phyloP scores from a whole-genome alignment of 2,329 filamentous ascomycete genomes.

The Amphichorda felina region DNA sequence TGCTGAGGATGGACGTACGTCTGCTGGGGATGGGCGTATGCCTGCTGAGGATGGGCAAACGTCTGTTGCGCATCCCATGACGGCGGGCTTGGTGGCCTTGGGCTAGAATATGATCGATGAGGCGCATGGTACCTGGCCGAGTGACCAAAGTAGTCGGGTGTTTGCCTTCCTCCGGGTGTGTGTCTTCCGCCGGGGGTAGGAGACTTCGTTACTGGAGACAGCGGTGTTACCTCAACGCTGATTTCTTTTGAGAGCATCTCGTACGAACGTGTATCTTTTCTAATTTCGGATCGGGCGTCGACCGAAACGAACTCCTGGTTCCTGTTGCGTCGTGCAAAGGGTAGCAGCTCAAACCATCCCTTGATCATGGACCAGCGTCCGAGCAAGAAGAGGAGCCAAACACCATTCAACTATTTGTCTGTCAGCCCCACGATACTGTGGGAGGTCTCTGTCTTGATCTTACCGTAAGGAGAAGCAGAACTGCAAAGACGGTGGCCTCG shows the following conservation, averaged over 20 bases:
- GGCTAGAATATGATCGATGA: conserved; percentile 42
- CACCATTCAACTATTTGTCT: conserved; percentile 55
- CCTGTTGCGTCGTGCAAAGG: conserved; percentile 30
- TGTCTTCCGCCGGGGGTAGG: no score
- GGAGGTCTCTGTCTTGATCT: conserved; percentile 18
- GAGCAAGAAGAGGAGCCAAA: conserved; percentile 76
- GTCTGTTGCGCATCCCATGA: conserved; percentile 26
- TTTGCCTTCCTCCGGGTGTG: conserved; percentile 32
- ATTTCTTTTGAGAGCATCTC: conserved; percentile 63
- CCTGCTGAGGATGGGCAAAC: no score
- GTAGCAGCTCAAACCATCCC: conserved; percentile 65
- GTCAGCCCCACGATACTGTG: not conserved
- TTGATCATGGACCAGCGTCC: conserved; percentile 74
- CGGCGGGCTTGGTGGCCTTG: conserved; percentile 30
- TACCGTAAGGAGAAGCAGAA: conserved; percentile 72
- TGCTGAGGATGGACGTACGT: conserved; percentile 21
- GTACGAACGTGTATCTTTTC: conserved; percentile 58
- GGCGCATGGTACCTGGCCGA: conserved; percentile 43
- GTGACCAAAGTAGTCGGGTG: conserved; percentile 43
- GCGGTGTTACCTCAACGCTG: conserved; percentile 40
- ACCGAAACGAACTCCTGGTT: conserved; percentile 81
- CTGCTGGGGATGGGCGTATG: no score
- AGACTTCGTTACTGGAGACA: conserved; percentile 22
- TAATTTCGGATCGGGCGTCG: conserved; percentile 56
- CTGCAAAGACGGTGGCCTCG: conserved; percentile 66